These are phyloP conservation scores for Neurospora sp. DNA, from an alignment of 495 filamentous ascomycete species.

Conservation along the genomic window DNA sequence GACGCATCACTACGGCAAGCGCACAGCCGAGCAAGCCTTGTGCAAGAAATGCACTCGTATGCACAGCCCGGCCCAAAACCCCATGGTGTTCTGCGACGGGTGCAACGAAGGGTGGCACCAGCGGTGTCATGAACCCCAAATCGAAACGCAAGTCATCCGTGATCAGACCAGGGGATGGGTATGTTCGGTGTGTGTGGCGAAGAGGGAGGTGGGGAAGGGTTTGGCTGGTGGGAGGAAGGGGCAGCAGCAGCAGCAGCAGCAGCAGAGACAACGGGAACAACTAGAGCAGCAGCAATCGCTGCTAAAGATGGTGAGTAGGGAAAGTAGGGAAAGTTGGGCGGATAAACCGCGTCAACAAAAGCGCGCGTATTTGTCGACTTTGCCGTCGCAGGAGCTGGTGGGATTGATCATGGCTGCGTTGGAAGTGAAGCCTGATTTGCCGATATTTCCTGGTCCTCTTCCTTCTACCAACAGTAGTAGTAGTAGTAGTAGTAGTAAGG, in stretches of 20 bases:
- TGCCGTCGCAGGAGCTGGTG: conserved; percentile 27
- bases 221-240: conserved; percentile 18
- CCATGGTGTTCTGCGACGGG: conserved; percentile 90
- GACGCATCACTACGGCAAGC: conserved; percentile 31
- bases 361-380: conserved; percentile 28
- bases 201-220: conserved; percentile 33
- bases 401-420: conserved; percentile 18
- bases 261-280: not conserved
- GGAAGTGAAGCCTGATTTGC: conserved; percentile 31
- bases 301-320: conserved; percentile 1
- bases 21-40: conserved; percentile 40
- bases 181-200: conserved; percentile 55
- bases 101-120: conserved; percentile 90
- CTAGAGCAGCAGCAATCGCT: not conserved
- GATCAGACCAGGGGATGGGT: conserved; percentile 62
- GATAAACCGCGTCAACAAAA: conserved; percentile 27
- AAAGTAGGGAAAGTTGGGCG: conserved; percentile 29
- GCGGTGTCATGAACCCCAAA: conserved; percentile 76
- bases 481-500: not conserved
- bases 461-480: conserved; percentile 4
- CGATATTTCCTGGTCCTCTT: conserved; percentile 26
- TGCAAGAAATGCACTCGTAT: conserved; percentile 75
- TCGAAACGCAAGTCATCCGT: conserved; percentile 56
- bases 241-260: conserved; percentile 3
- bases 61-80: conserved; percentile 63